A percentile compares a stretch with the other conserved stretches of the same genome.
Conservation (phyloP, 1,284 basidiomycete species). For the Athelia psychrophila region DNA sequence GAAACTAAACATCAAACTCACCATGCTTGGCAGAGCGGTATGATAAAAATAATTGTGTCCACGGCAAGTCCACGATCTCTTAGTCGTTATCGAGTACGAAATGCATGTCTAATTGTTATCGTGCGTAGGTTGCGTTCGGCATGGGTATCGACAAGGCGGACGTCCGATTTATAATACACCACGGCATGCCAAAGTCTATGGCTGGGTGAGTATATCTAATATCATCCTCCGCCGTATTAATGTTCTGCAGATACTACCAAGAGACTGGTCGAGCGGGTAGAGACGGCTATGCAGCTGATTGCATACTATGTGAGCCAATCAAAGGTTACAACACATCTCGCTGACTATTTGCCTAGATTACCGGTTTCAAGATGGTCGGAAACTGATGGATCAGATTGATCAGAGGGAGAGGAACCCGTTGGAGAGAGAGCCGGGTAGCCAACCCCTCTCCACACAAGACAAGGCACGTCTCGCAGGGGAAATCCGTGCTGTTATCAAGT, state of each 20-base stretch:
- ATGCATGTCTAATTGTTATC: slow-evolving; percentile 2
- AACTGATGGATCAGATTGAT: slow-evolving; percentile 50
- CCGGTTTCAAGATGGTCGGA: slow-evolving; percentile 46
- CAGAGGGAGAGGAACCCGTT: slow-evolving; percentile 35
- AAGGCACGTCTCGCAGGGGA: slow-evolving; percentile 57
- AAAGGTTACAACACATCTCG: not conserved
- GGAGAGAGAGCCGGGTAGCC: no score
- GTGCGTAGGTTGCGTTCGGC: slow-evolving; percentile 87
- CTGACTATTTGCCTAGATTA: slow-evolving; percentile 32
- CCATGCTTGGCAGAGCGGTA: slow-evolving; percentile 72
- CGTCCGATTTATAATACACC: slow-evolving; percentile 76
- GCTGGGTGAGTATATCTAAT: slow-evolving; percentile 44
- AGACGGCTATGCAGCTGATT: slow-evolving; percentile 66
- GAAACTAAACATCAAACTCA: slow-evolving; percentile 68
- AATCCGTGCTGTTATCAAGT: slow-evolving; percentile 51
- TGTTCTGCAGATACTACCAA: slow-evolving; percentile 63
- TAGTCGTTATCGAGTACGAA: no score
- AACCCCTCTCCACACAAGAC: slow-evolving; percentile 38
- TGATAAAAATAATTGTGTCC: slow-evolving; percentile 85
- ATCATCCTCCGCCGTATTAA: slow-evolving; percentile 4
- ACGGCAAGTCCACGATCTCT: slow-evolving; percentile 73
- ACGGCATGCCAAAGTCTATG: slow-evolving; percentile 65
- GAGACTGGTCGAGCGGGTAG: slow-evolving; percentile 86
- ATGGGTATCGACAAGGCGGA: slow-evolving; percentile 97
- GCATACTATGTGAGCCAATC: slow-evolving; percentile 49